Conservation (phyloP, 352 stramenopile genomes). For the Globisporangium heterothallicum region DNA sequence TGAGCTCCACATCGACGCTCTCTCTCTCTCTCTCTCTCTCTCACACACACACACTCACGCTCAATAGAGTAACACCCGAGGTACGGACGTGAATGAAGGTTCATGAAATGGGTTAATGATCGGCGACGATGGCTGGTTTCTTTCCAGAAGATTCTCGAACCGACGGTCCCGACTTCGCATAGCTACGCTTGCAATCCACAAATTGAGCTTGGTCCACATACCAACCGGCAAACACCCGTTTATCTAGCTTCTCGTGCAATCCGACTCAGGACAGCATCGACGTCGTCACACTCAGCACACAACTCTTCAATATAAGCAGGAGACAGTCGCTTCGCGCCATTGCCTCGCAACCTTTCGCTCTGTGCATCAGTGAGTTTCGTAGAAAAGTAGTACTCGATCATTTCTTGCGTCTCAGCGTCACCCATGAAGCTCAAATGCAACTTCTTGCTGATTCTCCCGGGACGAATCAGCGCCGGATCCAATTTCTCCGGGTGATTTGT, state of each 20-base stretch:
- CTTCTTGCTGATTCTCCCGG: constrained; percentile 88
- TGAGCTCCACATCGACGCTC: too few relatives aligned
- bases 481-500: constrained; percentile 92
- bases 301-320: constrained; percentile 51
- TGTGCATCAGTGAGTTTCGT: constrained; percentile 24
- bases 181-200: not conserved
- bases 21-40: too few relatives aligned
- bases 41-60: not conserved
- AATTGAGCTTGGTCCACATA: too few relatives aligned
- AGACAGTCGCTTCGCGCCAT: constrained; percentile 18
- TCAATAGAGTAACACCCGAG: not conserved
- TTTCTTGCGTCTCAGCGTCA: constrained; percentile 31
- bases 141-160: too few relatives aligned
- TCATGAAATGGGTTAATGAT: not conserved
- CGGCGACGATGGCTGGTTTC: not conserved
- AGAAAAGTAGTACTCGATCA: constrained; percentile 71
- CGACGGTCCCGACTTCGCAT: too few relatives aligned
- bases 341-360: constrained; percentile 10
- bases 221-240: too few relatives aligned
- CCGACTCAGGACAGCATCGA: constrained; percentile 15
- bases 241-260: constrained; percentile 1
- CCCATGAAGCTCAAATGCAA: constrained; percentile 65
- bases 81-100: not conserved
- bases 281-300: constrained; percentile 41
- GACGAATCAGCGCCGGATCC: constrained; percentile 88